phyloP scores from a whole-genome alignment of 495 filamentous ascomycete genomes.

The Aspergillus funiculosus region DNA sequence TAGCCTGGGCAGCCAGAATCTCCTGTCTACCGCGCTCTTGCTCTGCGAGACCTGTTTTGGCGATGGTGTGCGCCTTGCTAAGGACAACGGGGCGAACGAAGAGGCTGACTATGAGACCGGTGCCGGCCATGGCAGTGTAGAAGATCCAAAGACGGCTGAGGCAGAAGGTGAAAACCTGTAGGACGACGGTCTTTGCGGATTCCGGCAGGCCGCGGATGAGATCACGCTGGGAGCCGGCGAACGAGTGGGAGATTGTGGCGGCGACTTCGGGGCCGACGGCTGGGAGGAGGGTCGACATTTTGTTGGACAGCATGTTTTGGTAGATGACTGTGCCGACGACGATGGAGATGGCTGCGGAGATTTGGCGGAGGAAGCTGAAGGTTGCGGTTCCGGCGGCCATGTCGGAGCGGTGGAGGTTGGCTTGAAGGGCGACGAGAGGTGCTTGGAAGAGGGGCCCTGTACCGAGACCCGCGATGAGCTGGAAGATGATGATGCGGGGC shows the following conservation, averaged over 20 bases:
- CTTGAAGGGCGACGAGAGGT: constrained; percentile 54
- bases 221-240: constrained; percentile 54
- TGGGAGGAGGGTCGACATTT: constrained; percentile 31
- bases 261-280: constrained; percentile 33
- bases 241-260: constrained; percentile 33
- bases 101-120: constrained; percentile 50
- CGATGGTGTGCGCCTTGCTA: constrained; percentile 53
- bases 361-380: constrained; percentile 48
- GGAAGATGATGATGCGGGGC: constrained; percentile 48
- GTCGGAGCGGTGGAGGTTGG: constrained; percentile 44
- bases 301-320: constrained; percentile 48
- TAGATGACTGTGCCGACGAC: constrained; percentile 54
- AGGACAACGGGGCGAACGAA: constrained; percentile 52
- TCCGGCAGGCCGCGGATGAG: constrained; percentile 48
- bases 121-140: constrained; percentile 49
- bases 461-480: constrained; percentile 50
- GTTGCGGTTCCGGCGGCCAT: constrained; percentile 50
- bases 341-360: constrained; percentile 48
- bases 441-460: constrained; percentile 54
- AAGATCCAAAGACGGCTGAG: constrained; percentile 64
- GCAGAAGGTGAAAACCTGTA: constrained; percentile 49
- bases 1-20: constrained; percentile 26
- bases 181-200: constrained; percentile 42
- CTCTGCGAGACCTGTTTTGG: constrained; percentile 57
- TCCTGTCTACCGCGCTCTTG: constrained; percentile 42